A percentile compares a stretch with the other conserved stretches of the same genome.
These are phyloP conservation scores for Echinochloa phyllopogon DNA, from an alignment of 176 grass and related monocot species.

Conservation along the genomic window DNA sequence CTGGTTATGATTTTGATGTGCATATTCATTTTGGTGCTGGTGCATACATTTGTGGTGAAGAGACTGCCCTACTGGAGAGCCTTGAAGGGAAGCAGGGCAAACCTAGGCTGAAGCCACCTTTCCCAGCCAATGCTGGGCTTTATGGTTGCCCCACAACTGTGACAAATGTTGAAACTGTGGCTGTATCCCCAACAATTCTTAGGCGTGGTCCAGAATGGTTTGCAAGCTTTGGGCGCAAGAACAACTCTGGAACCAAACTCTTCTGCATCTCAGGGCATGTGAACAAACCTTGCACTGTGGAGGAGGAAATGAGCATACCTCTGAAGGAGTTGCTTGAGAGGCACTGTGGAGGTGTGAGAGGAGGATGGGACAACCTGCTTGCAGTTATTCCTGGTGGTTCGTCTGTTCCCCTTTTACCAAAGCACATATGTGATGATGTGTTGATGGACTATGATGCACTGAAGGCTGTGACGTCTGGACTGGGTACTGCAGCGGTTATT, in stretches of 20 bases:
- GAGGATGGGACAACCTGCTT: conserved; percentile 94
- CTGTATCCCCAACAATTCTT: conserved; percentile 89
- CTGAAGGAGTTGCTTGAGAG: conserved; percentile 84
- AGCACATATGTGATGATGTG: conserved; percentile 87
- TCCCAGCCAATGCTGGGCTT: conserved; percentile 83
- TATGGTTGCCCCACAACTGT: conserved; percentile 94
- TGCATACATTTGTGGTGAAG: conserved; percentile 96
- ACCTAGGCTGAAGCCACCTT: conserved; percentile 87
- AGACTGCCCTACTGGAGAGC: conserved; percentile 92
- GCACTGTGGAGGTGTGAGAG: conserved; percentile 91
- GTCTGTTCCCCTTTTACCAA: conserved; percentile 81
- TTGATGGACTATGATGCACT: conserved; percentile 96
- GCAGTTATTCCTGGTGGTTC: conserved; percentile 87
- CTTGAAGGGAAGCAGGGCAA: conserved; percentile 95
- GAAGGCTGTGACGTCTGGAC: conserved; percentile 79
- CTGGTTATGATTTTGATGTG: conserved; percentile 91
- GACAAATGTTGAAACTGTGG: conserved; percentile 92
- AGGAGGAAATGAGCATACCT: conserved; percentile 97
- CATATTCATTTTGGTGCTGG: conserved; percentile 94
- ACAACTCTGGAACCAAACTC: conserved; percentile 84
- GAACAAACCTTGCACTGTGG: conserved; percentile 94
- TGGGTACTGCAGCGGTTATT: conserved; percentile 86
- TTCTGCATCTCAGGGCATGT: conserved; percentile 90
- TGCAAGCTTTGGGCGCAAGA: conserved; percentile 92
- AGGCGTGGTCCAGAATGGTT: conserved; percentile 94